Conservation (phyloP, 306 rosid genomes). For the Malus sylvestris region DNA sequence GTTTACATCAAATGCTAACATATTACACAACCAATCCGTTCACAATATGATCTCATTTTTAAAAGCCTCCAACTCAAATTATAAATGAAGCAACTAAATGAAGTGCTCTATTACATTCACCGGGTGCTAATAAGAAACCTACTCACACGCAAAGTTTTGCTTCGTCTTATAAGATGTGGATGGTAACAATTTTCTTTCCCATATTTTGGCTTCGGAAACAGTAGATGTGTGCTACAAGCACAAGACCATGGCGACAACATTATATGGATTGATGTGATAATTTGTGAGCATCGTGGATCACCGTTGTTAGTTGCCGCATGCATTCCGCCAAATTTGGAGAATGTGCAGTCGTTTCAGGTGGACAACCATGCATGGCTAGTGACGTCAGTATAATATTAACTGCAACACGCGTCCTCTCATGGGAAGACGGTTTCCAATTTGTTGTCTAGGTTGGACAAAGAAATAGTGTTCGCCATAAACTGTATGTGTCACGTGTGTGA, state of each 20-base stretch:
- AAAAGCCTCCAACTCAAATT: too few relatives aligned
- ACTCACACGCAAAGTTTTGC: too few relatives aligned
- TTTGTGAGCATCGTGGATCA: neutral
- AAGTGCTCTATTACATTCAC: too few relatives aligned
- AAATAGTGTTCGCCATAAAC: slow-evolving; percentile 14
- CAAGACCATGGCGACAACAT: neutral
- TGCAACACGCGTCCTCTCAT: neutral
- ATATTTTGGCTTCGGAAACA: neutral
- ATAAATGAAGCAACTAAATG: too few relatives aligned
- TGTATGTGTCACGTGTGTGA: neutral
- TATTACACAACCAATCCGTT: too few relatives aligned
- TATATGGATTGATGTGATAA: neutral
- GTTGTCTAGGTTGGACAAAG: slow-evolving; percentile 5
- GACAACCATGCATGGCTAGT: neutral
- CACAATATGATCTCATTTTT: too few relatives aligned
- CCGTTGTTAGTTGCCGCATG: neutral
- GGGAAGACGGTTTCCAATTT: too few relatives aligned
- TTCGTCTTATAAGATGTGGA: too few relatives aligned
- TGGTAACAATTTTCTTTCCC: too few relatives aligned
- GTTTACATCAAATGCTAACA: too few relatives aligned
- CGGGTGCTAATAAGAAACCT: too few relatives aligned
- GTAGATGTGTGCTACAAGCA: neutral
- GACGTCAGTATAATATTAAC: neutral
- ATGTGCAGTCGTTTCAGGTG: neutral
- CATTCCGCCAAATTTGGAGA: neutral